phyloP scores from a whole-genome alignment of 495 filamentous ascomycete species.

The Aspergillus diversus region DNA sequence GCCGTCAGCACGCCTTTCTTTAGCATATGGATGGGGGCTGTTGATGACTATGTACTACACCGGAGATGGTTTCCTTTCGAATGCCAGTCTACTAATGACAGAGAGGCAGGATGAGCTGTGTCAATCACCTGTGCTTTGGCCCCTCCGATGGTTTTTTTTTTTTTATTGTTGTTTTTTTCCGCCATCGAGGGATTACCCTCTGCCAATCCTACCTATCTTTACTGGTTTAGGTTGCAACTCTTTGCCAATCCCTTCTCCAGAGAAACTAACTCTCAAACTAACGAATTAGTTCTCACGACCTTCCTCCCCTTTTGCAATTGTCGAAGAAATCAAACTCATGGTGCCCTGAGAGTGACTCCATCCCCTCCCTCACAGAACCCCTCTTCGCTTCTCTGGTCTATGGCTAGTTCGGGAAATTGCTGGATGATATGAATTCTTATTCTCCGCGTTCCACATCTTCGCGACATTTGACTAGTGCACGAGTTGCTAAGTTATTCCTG shows the following conservation, averaged over 20 bases:
- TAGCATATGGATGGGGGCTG: not conserved
- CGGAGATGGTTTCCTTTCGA: too few species aligned
- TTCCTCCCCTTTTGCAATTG: slow-evolving; percentile 18
- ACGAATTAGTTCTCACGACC: slow-evolving; percentile 22
- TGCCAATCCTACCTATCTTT: slow-evolving; percentile 20
- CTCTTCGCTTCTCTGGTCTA: not conserved
- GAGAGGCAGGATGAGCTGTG: too few species aligned
- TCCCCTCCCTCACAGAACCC: not conserved
- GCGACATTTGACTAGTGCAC: slow-evolving; percentile 20
- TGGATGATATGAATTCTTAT: slow-evolving; percentile 16
- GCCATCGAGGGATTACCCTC: slow-evolving; percentile 1
- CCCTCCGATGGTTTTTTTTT: too few species aligned
- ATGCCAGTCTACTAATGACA: too few species aligned
- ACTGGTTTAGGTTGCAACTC: slow-evolving; percentile 20
- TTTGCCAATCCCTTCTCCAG: slow-evolving; percentile 22
- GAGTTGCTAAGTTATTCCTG: slow-evolving; percentile 26
- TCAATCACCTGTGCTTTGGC: too few species aligned
- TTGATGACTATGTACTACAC: too few species aligned
- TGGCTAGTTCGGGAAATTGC: not conserved
- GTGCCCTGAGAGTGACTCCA: not conserved
- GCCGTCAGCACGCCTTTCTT: not conserved
- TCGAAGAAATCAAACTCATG: slow-evolving; percentile 8
- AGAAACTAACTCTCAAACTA: slow-evolving; percentile 27
- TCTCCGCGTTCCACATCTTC: slow-evolving; percentile 25
- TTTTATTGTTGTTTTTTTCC: not conserved